phyloP scores from a whole-genome alignment of 306 rosid species.

The Casuarina equisetifolia region DNA sequence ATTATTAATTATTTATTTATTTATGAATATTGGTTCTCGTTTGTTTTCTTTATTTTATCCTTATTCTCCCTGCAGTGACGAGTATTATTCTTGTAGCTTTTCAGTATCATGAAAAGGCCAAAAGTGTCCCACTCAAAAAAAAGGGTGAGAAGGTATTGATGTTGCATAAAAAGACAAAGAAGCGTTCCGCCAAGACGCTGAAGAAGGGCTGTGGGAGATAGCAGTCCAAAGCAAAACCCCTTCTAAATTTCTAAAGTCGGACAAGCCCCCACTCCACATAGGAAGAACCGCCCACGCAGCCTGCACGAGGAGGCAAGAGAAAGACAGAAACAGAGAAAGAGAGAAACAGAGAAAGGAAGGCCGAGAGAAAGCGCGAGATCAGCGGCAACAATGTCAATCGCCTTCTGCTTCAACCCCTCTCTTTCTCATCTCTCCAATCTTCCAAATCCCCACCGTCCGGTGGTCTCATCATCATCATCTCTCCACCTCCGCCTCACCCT shows the following conservation, averaged over 20 bases:
- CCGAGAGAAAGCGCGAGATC: not conserved
- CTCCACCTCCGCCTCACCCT: constrained; percentile 29
- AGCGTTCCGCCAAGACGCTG: not conserved
- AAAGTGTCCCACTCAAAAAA: too few species aligned
- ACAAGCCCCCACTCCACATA: not conserved
- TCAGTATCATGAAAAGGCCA: too few species aligned
- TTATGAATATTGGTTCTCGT: too few species aligned
- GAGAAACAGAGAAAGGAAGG: not conserved
- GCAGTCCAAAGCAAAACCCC: not conserved
- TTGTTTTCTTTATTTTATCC: too few species aligned
- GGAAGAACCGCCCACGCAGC: not conserved
- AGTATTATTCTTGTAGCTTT: too few species aligned
- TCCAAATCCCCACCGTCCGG: constrained; percentile 21
- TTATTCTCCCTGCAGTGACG: too few species aligned
- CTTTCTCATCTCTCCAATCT: constrained; percentile 37
- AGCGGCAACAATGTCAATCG: constrained; percentile 59
- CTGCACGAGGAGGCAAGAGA: not conserved
- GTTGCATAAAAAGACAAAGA: too few species aligned
- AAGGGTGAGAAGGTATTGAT: too few species aligned
- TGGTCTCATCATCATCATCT: constrained; percentile 13
- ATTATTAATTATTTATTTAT: too few species aligned
- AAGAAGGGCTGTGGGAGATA: not conserved
- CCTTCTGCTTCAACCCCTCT: constrained; percentile 47
- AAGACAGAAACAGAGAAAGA: not conserved
- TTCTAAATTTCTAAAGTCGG: not conserved